Evolutionary conservation across 1,284 basidiomycete genomes (phyloP).

Genomic region (Leccinum cinnamomeum): DNA sequence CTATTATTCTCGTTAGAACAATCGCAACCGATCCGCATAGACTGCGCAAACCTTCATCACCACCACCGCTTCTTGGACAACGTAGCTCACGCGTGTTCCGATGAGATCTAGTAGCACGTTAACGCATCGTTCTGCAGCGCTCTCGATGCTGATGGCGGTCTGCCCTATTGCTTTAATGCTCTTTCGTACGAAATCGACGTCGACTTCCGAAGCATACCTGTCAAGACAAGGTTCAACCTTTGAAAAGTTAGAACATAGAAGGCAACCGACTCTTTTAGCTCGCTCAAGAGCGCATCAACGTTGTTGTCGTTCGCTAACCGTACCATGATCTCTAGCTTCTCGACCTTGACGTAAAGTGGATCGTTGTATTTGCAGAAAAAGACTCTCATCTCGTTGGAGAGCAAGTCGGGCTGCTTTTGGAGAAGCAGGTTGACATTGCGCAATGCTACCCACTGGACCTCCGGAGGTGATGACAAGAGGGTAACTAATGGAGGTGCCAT

Average conservation of each 20-base stretch:
- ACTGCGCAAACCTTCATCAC: slow-evolving; percentile 83
- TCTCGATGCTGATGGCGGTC: slow-evolving; percentile 93
- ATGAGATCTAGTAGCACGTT: slow-evolving; percentile 92
- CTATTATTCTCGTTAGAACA: slow-evolving; percentile 38
- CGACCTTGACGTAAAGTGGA: slow-evolving; percentile 96
- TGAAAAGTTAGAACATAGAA: not conserved
- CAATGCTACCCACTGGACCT: slow-evolving; percentile 96
- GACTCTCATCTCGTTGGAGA: slow-evolving; percentile 95
- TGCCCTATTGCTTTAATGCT: slow-evolving; percentile 95
- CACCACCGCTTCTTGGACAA: slow-evolving; percentile 97
- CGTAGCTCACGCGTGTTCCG: slow-evolving; percentile 90
- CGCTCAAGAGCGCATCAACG: slow-evolving; percentile 91
- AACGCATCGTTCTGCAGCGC: slow-evolving; percentile 92
- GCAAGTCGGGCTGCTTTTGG: slow-evolving; percentile 87
- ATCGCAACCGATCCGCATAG: not conserved
- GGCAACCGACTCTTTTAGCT: slow-evolving; percentile 83
- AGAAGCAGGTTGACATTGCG: slow-evolving; percentile 96
- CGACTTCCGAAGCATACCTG: slow-evolving; percentile 95
- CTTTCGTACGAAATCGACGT: slow-evolving; percentile 96
- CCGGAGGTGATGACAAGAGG: slow-evolving; percentile 73
- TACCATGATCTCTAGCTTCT: slow-evolving; percentile 99
- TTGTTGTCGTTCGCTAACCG: slow-evolving; percentile 90
- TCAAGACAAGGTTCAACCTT: slow-evolving; percentile 4
- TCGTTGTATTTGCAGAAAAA: slow-evolving; percentile 99
- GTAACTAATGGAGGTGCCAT: slow-evolving; percentile 96